These are phyloP conservation scores for Flaveria ramosissima DNA, from an alignment of 129 eudicot species.

Conservation along the genomic window DNA sequence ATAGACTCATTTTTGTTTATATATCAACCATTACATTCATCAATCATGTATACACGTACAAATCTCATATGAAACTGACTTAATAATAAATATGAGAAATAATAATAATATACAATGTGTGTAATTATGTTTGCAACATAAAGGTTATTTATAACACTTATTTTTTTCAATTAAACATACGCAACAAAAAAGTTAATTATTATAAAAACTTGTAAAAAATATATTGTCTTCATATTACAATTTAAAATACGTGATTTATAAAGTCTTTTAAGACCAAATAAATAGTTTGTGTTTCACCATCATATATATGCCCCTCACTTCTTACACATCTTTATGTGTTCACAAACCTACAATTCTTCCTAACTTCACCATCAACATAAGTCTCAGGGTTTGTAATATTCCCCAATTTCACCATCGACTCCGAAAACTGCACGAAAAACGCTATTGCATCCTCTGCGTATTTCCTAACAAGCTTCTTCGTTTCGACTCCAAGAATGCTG, in stretches of 20 bases:
- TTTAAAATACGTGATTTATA: not conserved
- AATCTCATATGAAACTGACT: too few relatives aligned
- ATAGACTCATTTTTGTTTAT: too few relatives aligned
- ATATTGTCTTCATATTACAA: not conserved
- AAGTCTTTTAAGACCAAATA: too few relatives aligned
- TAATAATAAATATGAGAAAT: too few relatives aligned
- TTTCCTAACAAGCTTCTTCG: slow-evolving; percentile 58
- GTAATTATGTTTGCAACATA: too few relatives aligned
- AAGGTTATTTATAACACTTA: too few relatives aligned
- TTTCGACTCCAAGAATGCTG: slow-evolving; percentile 65
- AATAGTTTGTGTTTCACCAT: too few relatives aligned
- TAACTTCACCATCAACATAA: slow-evolving; percentile 83
- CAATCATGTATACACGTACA: too few relatives aligned
- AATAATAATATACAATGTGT: too few relatives aligned
- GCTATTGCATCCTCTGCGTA: slow-evolving; percentile 67
- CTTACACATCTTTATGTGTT: slow-evolving; percentile 49
- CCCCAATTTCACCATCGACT: slow-evolving; percentile 94
- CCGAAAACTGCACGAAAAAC: slow-evolving; percentile 81
- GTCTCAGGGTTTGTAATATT: slow-evolving; percentile 77
- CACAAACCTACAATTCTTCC: slow-evolving; percentile 88
- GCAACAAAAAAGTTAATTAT: not conserved
- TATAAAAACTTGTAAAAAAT: not conserved
- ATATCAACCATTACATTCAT: too few relatives aligned
- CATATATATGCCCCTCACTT: too few relatives aligned
- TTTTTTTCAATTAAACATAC: not conserved